A percentile compares a stretch with the other conserved stretches of the same genome.
These are phyloP conservation scores for Candida dajiaensis DNA, from an alignment of 805 yeast species.

Conservation along the genomic window DNA sequence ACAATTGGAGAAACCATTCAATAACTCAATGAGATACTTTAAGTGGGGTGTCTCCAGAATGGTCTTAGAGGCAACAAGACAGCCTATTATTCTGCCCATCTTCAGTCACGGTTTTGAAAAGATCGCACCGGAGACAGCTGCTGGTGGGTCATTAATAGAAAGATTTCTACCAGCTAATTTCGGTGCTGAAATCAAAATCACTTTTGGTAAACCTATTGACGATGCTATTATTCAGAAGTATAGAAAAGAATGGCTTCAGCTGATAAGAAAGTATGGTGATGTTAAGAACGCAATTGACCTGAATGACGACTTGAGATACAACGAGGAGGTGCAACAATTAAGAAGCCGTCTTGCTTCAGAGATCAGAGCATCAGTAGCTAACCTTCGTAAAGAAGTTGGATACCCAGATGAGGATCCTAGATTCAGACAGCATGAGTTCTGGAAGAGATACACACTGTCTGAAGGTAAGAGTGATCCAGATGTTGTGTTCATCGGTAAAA, in stretches of 20 bases:
- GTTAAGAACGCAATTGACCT: slow-evolving; percentile 49
- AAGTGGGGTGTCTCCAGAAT: slow-evolving; percentile 92
- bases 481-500: slow-evolving; percentile 66
- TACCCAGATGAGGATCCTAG: slow-evolving; percentile 62
- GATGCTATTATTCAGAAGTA: slow-evolving; percentile 53
- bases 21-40: slow-evolving; percentile 88
- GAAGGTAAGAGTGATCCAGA: slow-evolving; percentile 68
- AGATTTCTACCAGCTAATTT: slow-evolving; percentile 56
- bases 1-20: slow-evolving; percentile 73
- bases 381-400: slow-evolving; percentile 35
- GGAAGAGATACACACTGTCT: slow-evolving; percentile 60
- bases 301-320: slow-evolving; percentile 54
- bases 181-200: slow-evolving; percentile 62
- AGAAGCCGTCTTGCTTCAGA: slow-evolving; percentile 67
- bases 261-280: slow-evolving; percentile 51
- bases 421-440: slow-evolving; percentile 62
- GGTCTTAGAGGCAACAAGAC: slow-evolving; percentile 71
- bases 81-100: slow-evolving; percentile 86
- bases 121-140: slow-evolving; percentile 69
- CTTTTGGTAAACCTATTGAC: slow-evolving; percentile 66
- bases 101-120: slow-evolving; percentile 83
- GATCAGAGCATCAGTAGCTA: slow-evolving; percentile 56
- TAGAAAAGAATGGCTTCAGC: slow-evolving; percentile 62
- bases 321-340: slow-evolving; percentile 57
- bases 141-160: slow-evolving; percentile 39